Percentiles rank a stretch among this genome's conserved stretches.
Evolutionary conservation across 768 basidiomycete genomes (phyloP).

Genomic region (Ephemerocybe angulata): DNA sequence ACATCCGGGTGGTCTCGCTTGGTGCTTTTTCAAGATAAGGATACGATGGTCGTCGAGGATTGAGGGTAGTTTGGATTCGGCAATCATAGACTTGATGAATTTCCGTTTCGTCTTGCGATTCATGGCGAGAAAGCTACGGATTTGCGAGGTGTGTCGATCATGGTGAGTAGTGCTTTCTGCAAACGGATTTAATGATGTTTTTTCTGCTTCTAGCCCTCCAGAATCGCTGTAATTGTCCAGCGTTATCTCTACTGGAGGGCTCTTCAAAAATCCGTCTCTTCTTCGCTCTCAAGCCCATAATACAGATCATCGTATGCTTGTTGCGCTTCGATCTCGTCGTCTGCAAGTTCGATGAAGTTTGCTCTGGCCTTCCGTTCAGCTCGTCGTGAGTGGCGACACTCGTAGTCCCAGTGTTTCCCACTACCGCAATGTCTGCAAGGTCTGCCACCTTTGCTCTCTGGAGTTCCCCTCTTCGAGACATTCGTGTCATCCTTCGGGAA

Average conservation of each 20-base stretch:
- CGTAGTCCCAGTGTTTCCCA: too few relatives aligned
- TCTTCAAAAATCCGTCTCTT: slow-evolving; percentile 19
- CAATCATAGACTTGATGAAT: too few relatives aligned
- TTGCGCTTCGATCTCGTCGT: slow-evolving; percentile 18
- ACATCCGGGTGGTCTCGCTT: slow-evolving; percentile 23
- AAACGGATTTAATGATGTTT: not conserved
- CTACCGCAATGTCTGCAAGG: slow-evolving; percentile 28
- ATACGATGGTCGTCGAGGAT: too few relatives aligned
- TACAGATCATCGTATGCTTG: slow-evolving; percentile 27
- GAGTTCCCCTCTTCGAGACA: slow-evolving; percentile 12
- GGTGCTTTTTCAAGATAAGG: too few relatives aligned
- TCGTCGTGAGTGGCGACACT: slow-evolving; percentile 24
- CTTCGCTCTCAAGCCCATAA: slow-evolving; percentile 13
- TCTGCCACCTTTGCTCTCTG: slow-evolving; percentile 20
- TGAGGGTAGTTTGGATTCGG: too few relatives aligned
- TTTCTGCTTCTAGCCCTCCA: too few relatives aligned
- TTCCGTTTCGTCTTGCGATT: too few relatives aligned
- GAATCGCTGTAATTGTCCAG: not conserved
- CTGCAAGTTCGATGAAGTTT: slow-evolving; percentile 9
- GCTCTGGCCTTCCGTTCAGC: slow-evolving; percentile 16
- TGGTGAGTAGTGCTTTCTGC: too few relatives aligned
- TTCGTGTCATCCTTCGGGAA: slow-evolving; percentile 22
- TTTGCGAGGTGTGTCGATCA: too few relatives aligned
- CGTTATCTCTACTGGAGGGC: slow-evolving; percentile 1
- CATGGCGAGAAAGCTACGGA: too few relatives aligned